Percentiles rank a stretch among this genome's conserved stretches.
phyloP scores from a whole-genome alignment of 345 rosid genomes.

The Dovyalis caffra region DNA sequence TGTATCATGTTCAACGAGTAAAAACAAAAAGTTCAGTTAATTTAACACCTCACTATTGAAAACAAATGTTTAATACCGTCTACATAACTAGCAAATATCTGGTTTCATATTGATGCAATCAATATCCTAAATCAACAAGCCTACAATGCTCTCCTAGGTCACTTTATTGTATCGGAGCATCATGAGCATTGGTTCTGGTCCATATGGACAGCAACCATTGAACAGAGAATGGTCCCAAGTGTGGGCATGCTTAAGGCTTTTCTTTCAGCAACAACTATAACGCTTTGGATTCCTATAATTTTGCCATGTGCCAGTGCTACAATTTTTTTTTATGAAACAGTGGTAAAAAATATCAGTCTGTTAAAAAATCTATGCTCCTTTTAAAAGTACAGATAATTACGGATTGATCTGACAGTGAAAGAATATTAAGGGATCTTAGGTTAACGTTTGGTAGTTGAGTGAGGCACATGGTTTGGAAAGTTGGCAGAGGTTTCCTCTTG shows the following conservation, averaged over 20 bases:
- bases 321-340: constrained; percentile 4
- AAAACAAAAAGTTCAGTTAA: neutral
- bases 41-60: neutral
- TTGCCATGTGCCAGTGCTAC: constrained; percentile 3
- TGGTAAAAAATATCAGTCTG: constrained; percentile 11
- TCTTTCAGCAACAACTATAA: constrained; percentile 33
- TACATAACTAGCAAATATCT: neutral
- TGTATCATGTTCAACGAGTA: neutral
- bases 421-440: constrained; percentile 5
- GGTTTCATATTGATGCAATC: neutral
- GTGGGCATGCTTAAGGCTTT: constrained; percentile 25
- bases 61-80: neutral
- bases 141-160: neutral
- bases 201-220: neutral
- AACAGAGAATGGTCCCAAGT: constrained; percentile 9
- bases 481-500: constrained; percentile 41
- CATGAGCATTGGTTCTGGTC: neutral
- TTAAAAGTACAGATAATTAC: constrained; percentile 26
- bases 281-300: constrained; percentile 44
- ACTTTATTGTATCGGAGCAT: neutral
- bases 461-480: constrained; percentile 41
- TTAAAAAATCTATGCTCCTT: constrained; percentile 12
- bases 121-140: neutral
- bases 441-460: neutral
- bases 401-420: constrained; percentile 26